Base-by-base conservation (phyloP, 2,329 filamentous ascomycete genomes). In the Colletotrichum viniferum region DNA sequence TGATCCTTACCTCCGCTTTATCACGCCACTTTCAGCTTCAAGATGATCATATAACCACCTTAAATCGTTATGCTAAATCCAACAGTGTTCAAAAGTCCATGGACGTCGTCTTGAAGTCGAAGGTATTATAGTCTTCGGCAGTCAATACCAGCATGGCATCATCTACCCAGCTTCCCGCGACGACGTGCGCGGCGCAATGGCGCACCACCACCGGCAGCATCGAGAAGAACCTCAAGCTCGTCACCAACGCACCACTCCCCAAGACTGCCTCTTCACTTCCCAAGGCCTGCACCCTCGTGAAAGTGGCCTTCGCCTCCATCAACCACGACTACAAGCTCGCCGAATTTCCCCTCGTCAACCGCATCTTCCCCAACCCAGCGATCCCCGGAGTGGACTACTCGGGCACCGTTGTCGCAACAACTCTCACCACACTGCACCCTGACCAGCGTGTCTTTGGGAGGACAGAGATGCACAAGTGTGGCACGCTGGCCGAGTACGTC, bases 321-420 rank as follows among this genome's bases (percentile, higher is more conserved):
- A 90, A 90, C 78, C 88, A 88, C 74, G 88, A 90, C 80, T 86
- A 86, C 84, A 90, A 90, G 76, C 58, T 88, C 5, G 78, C 82
- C n/a, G 85, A 87, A 62, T 7, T 43, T 13, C 66, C 55, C 21
- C 64, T 86, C 4, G 83, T 83, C 7, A 83, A 83, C 28, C 69
- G 83, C 62, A 73, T 83, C 8, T 71, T 84, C 28, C 69, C 78
- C 38, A 80, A 79, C 10, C 88, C 89, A n/a, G 85, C 85, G 10
- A 87, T 83, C 2, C 87, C 87, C 0, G 86, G 87, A 18, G 84
- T 87, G 77, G 90, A 92, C 77, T 88, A 89, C 77, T 84, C 85
- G 76, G 90, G 90, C 24, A 83, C 79, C 16, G 86, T 92, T 2
- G 84, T 86, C 32, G 79, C 79, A 5, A 66, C 65, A 10, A 64